A percentile compares a stretch with the other conserved stretches of the same genome.
phyloP scores from a whole-genome alignment of 257 asterid species.

The Przewalskia tangutica region DNA sequence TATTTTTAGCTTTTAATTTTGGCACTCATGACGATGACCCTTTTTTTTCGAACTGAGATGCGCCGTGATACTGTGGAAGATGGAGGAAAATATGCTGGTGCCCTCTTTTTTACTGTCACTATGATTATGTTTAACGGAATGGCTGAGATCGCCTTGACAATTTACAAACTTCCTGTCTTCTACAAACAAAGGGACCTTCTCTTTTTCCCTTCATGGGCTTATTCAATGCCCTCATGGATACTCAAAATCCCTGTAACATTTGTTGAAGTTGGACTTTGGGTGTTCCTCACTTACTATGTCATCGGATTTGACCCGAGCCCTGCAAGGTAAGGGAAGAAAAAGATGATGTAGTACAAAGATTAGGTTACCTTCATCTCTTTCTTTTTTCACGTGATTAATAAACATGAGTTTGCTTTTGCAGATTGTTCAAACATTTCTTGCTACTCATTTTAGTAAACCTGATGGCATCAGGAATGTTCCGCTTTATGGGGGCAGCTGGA shows the following conservation, averaged over 20 bases:
- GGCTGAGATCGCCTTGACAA: conserved; percentile 27
- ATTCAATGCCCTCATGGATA: conserved; percentile 34
- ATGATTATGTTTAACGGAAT: conserved; percentile 27
- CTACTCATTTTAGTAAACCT: conserved; percentile 31
- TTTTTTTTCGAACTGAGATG: conserved; percentile 33
- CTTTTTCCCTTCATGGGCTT: conserved; percentile 40
- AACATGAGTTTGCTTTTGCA: conserved; percentile 9
- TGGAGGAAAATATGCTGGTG: conserved; percentile 19
- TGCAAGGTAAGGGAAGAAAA: conserved; percentile 19
- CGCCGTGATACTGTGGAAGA: conserved; percentile 14
- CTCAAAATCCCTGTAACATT: conserved; percentile 26
- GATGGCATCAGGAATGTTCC: conserved; percentile 35
- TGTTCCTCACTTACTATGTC: conserved; percentile 35
- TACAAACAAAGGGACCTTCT: conserved; percentile 38
- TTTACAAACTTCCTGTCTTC: conserved; percentile 37
- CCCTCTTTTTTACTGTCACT: conserved; percentile 14
- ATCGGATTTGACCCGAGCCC: conserved; percentile 41
- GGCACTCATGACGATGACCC: conserved; percentile 25
- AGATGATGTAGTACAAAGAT: background rate
- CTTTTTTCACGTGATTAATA: background rate
- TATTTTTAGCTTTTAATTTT: conserved; percentile 7
- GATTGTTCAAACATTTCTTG: conserved; percentile 40
- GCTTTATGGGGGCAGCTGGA: conserved; percentile 40
- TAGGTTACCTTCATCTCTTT: background rate
- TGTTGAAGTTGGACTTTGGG: conserved; percentile 24